phyloP scores from a whole-genome alignment of 2,329 filamentous ascomycete genomes.

The Diplodia scrobiculata region DNA sequence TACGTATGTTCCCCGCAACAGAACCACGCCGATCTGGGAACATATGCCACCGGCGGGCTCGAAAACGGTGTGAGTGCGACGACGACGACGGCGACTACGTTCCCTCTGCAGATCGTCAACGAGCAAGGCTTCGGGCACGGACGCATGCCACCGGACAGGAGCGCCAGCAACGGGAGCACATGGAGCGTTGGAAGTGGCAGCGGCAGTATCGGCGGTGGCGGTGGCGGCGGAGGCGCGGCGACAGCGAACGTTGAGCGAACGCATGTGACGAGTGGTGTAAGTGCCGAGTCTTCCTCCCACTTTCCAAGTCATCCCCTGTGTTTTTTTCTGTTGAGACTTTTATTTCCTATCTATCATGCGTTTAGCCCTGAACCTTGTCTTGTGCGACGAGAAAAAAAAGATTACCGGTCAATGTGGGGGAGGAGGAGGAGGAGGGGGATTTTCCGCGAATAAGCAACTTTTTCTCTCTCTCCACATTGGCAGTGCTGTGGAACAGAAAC shows the following conservation, averaged over 20 bases:
- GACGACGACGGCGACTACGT: neutral
- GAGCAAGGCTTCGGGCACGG: conserved; percentile 3
- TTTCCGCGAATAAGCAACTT: neutral
- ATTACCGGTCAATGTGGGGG: neutral
- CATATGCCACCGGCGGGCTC: neutral
- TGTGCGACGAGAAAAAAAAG: neutral
- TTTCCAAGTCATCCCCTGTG: neutral
- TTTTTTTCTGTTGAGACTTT: neutral
- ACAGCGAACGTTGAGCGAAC: conserved; percentile 36
- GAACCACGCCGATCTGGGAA: conserved; percentile 35
- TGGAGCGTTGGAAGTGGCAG: conserved; percentile 10
- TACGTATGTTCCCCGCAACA: conserved; percentile 43
- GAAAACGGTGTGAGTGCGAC: neutral
- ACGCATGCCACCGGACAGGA: conserved; percentile 33
- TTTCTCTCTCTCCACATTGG: neutral
- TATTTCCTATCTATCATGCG: neutral
- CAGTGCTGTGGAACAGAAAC: neutral
- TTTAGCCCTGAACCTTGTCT: neutral
- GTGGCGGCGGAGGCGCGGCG: neutral
- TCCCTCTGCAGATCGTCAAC: conserved; percentile 26
- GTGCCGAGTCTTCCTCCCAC: conserved; percentile 24
- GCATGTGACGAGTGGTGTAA: conserved; percentile 46
- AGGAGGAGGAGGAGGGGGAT: neutral
- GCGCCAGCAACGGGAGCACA: conserved; percentile 20
- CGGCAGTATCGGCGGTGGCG: neutral